Conservation (phyloP, 257 asterid genomes). For the Capsicum pubescens region DNA sequence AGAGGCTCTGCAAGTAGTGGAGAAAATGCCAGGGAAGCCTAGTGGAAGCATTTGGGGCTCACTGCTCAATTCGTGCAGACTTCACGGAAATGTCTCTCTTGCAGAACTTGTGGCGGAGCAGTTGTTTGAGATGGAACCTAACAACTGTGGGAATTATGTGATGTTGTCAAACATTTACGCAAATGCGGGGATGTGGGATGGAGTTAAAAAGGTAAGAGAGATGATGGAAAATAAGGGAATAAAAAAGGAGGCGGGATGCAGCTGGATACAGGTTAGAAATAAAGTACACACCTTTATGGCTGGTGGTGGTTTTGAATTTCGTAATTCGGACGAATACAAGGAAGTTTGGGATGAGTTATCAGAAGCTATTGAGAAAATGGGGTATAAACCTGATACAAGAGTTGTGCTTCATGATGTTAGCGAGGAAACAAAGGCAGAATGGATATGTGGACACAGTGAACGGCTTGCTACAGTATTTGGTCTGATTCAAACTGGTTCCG, state of each 20-base stretch:
- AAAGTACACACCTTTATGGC: slow-evolving; percentile 49
- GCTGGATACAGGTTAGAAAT: slow-evolving; percentile 51
- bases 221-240: slow-evolving; percentile 51
- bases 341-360: slow-evolving; percentile 41
- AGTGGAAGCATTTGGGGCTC: slow-evolving; percentile 62
- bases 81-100: slow-evolving; percentile 44
- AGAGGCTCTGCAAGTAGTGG: slow-evolving; percentile 48
- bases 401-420: slow-evolving; percentile 53
- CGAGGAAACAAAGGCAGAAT: slow-evolving; percentile 48
- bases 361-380: slow-evolving; percentile 43
- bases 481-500: slow-evolving; percentile 41
- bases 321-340: slow-evolving; percentile 49
- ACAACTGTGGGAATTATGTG: slow-evolving; percentile 54
- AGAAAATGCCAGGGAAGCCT: slow-evolving; percentile 52
- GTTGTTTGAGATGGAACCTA: slow-evolving; percentile 52
- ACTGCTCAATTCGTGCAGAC: slow-evolving; percentile 55
- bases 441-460: slow-evolving; percentile 63
- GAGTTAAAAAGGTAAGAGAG: slow-evolving; percentile 50
- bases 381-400: slow-evolving; percentile 48
- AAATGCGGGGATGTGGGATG: slow-evolving; percentile 58
- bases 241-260: slow-evolving; percentile 53
- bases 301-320: slow-evolving; percentile 50
- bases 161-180: slow-evolving; percentile 55
- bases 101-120: slow-evolving; percentile 49
- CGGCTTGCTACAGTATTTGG: slow-evolving; percentile 53